Base-by-base conservation (phyloP, 208 protist species). In the Trypanosoma brucei region DNA sequence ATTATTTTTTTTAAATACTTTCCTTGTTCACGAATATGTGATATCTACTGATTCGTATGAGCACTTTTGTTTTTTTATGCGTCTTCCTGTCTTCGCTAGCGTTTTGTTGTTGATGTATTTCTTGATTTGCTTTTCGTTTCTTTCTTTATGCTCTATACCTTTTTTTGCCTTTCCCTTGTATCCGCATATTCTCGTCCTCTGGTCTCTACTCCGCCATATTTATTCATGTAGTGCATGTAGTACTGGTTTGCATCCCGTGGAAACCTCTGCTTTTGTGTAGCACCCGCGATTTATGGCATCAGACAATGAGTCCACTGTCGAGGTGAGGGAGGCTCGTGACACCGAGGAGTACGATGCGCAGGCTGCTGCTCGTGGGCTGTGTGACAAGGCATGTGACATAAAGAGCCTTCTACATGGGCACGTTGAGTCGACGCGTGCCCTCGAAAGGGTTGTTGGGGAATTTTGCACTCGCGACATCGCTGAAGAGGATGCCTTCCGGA, bases 391-490 rank as follows among this genome's bases (percentile, higher is more conserved):
- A 6, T 65, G 59, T 9, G 60, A 64, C 40, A 71, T 82, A 31
- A 70, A 82, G 51, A 35, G 63, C 35, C 68, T 82, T 36, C 65
- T 82, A 48, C 49, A 44, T 35, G 58, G 55, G 3, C 75, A 72
- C 40, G 56, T 64, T 33, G 49, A 71, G 40, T 68, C 68, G n/a
- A 58, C 58, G 42, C 57, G 59, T 9, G 22, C 11, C 3, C 55
- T 82, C 39, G 59, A 70, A 37, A 53, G 49, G n/a, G 72, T 71
- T n/a, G 72, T 82, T 2, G 57, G 33, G 1, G 76, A 61, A 11
- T 78, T 82, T 72, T 62, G 72, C 3, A 13, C 64, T 36, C 49
- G 73, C 33, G 76, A 82, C 53, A 55, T 54, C 14, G 63, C 62
- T 22, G 76, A 82, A 55, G 62, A 78, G 38, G 39, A 68, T 11